phyloP scores from a whole-genome alignment of 306 rosid species.

The Vachellia collinsii region DNA sequence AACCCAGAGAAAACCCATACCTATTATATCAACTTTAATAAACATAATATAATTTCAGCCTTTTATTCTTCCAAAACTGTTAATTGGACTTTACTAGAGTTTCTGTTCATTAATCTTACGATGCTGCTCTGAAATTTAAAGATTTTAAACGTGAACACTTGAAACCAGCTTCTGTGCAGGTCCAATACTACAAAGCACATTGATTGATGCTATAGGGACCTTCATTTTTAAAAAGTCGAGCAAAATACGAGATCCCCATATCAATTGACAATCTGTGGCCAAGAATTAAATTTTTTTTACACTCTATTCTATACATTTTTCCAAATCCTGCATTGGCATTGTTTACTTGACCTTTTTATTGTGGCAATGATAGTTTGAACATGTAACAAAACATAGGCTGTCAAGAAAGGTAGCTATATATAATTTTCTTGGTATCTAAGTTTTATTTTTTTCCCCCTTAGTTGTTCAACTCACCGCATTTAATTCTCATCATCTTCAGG shows the following conservation, averaged over 20 bases:
- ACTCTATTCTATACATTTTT: constrained; percentile 1
- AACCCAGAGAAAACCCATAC: background rate
- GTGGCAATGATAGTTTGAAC: constrained; percentile 13
- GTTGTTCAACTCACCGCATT: constrained; percentile 8
- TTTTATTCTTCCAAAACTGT: background rate
- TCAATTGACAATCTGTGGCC: background rate
- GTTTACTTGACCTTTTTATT: constrained; percentile 17
- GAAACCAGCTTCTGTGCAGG: background rate
- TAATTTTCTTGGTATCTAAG: constrained; percentile 20
- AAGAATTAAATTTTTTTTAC: background rate
- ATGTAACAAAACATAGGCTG: background rate
- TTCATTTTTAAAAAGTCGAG: background rate
- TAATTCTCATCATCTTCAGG: constrained; percentile 54
- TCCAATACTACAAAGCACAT: background rate
- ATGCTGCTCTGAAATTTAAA: background rate
- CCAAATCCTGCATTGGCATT: constrained; percentile 10
- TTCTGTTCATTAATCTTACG: background rate
- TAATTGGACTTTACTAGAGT: background rate
- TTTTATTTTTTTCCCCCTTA: constrained; percentile 32
- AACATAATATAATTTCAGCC: background rate
- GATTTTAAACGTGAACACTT: background rate
- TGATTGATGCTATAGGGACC: background rate
- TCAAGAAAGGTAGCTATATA: constrained; percentile 13
- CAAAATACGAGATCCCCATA: background rate
- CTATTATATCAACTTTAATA: too few relatives aligned